Evolutionary conservation across 1,139 yeast species (phyloP).

Genomic region (Blastobotrys aristatus): DNA sequence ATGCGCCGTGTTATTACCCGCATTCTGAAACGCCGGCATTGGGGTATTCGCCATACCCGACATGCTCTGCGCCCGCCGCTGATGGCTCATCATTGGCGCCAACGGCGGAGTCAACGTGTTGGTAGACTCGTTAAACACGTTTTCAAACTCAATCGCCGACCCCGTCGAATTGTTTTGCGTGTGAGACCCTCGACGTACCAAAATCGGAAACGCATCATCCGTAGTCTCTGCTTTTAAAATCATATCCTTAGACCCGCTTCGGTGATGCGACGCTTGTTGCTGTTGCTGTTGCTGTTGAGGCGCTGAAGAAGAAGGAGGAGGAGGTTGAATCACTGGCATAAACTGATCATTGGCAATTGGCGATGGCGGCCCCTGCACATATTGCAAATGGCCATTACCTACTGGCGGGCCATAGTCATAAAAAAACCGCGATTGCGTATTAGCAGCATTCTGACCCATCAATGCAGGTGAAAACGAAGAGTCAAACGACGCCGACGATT

Average conservation of each 20-base stretch:
- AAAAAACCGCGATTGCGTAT: slow-evolving; percentile 4
- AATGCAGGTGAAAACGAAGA: neutral
- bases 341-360: neutral
- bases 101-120: neutral
- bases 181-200: slow-evolving; percentile 31
- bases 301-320: neutral
- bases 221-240: slow-evolving; percentile 34
- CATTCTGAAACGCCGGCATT: neutral
- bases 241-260: slow-evolving; percentile 1
- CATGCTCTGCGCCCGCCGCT: slow-evolving; percentile 7
- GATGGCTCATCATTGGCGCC: neutral
- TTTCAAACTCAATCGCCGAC: neutral
- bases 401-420: neutral
- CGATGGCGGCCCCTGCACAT: slow-evolving; percentile 3
- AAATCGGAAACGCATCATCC: slow-evolving; percentile 41
- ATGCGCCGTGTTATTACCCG: neutral
- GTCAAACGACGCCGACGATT: slow-evolving; percentile 3
- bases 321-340: neutral
- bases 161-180: slow-evolving; percentile 1
- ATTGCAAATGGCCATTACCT: neutral
- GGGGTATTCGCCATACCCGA: slow-evolving; percentile 2
- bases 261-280: neutral
- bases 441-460: neutral
- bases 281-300: neutral
- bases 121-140: neutral